phyloP scores from a whole-genome alignment of 345 rosid species.

The Moricandia arvensis region DNA sequence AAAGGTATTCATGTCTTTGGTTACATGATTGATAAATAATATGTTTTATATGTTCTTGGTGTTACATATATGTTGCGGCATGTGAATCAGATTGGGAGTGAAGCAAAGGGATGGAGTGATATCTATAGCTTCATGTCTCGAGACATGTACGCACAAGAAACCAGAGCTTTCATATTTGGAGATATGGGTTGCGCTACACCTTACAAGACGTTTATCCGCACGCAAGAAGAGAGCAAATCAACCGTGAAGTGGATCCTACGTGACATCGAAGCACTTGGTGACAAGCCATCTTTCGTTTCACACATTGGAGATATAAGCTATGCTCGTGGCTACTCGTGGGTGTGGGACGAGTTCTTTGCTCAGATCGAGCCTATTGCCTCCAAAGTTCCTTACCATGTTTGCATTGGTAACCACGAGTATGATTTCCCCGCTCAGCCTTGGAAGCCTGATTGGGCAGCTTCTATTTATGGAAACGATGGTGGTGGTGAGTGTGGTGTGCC shows the following conservation, averaged over 20 bases:
- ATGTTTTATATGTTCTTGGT: background rate
- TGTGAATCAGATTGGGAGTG: slow-evolving; percentile 68
- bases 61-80: background rate
- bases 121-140: slow-evolving; percentile 64
- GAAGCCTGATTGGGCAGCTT: slow-evolving; percentile 70
- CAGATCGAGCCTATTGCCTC: slow-evolving; percentile 83
- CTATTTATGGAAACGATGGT: slow-evolving; percentile 66
- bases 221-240: slow-evolving; percentile 78
- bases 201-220: slow-evolving; percentile 62
- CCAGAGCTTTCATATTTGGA: slow-evolving; percentile 81
- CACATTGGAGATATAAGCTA: slow-evolving; percentile 96
- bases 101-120: slow-evolving; percentile 77
- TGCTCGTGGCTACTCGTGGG: slow-evolving; percentile 88
- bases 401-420: slow-evolving; percentile 94
- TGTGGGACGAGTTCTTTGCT: slow-evolving; percentile 88
- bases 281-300: slow-evolving; percentile 63
- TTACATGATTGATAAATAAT: too few species aligned
- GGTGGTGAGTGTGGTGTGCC: slow-evolving; percentile 98
- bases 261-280: slow-evolving; percentile 76
- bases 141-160: slow-evolving; percentile 51
- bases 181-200: slow-evolving; percentile 90
- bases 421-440: slow-evolving; percentile 92
- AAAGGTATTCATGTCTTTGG: background rate
- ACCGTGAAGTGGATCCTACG: slow-evolving; percentile 89
- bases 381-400: slow-evolving; percentile 80